These are phyloP conservation scores for Actinomortierella ambigua DNA, from an alignment of 371 early-diverging fungal genomes.

Conservation along the genomic window DNA sequence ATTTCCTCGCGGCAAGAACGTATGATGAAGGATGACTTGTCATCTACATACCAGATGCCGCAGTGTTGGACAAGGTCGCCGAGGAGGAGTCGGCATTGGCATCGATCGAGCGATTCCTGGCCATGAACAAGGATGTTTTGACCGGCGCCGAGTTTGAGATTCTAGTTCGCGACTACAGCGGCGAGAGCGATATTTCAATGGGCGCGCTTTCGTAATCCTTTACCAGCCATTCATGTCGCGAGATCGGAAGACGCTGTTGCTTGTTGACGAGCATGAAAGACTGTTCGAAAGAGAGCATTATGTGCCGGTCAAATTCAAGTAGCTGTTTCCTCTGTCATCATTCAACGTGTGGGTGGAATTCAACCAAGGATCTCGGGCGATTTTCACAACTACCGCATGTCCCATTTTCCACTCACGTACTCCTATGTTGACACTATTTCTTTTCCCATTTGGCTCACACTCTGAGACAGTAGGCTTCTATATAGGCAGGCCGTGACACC, in stretches of 20 bases:
- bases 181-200: conserved; percentile 2
- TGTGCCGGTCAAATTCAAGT: conserved; percentile 14
- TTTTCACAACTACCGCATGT: conserved; percentile 19
- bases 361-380: conserved; percentile 11
- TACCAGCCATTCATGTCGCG: conserved; percentile 5
- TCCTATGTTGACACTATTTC: too few species aligned
- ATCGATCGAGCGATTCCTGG: conserved; percentile 13
- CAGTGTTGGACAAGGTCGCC: neutral
- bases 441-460: too few species aligned
- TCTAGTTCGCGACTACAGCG: conserved; percentile 6
- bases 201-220: conserved; percentile 7
- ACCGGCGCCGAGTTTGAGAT: conserved; percentile 15
- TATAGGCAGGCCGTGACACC: too few species aligned
- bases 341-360: conserved; percentile 12
- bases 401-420: too few species aligned
- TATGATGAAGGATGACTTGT: conserved; percentile 22
- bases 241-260: conserved; percentile 15
- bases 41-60: conserved; percentile 34
- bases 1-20: conserved; percentile 25
- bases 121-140: conserved; percentile 28
- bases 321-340: conserved; percentile 7
- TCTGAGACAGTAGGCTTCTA: too few species aligned
- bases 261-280: conserved; percentile 23
- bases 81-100: neutral
- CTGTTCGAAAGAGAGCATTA: conserved; percentile 16